Percentiles rank a stretch among this genome's conserved stretches.
Evolutionary conservation across 352 stramenopile species (phyloP).

Genomic region (Phytophthora crassamura): DNA sequence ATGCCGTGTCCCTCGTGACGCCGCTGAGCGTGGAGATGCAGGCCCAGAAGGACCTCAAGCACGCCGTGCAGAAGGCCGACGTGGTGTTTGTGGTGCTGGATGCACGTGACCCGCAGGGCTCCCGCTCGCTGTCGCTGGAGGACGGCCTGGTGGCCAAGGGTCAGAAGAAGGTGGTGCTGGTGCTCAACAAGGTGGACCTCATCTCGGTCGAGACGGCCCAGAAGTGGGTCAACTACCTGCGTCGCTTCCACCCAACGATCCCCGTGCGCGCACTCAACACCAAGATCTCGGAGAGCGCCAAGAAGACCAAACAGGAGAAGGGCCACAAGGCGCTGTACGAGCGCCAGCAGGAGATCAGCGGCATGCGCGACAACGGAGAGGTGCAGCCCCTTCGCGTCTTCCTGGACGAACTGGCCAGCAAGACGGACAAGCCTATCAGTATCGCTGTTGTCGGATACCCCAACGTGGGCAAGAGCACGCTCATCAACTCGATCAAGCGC

Average conservation of each 20-base stretch:
- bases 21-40: slow-evolving; percentile 79
- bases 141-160: slow-evolving; percentile 94
- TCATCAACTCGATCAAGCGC: slow-evolving; percentile 96
- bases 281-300: slow-evolving; percentile 92
- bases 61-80: slow-evolving; percentile 66
- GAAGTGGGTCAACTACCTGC: slow-evolving; percentile 95
- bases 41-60: slow-evolving; percentile 82
- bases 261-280: slow-evolving; percentile 84
- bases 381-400: slow-evolving; percentile 94
- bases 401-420: slow-evolving; percentile 96
- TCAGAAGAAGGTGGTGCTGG: slow-evolving; percentile 97
- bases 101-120: slow-evolving; percentile 97
- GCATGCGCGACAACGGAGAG: slow-evolving; percentile 77
- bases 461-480: slow-evolving; percentile 95
- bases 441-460: slow-evolving; percentile 99
- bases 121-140: slow-evolving; percentile 94
- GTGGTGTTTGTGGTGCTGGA: slow-evolving; percentile 94
- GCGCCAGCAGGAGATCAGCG: slow-evolving; percentile 68
- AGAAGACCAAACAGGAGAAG: slow-evolving; percentile 80
- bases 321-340: slow-evolving; percentile 73
- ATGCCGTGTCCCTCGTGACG: slow-evolving; percentile 43
- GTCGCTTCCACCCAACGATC: slow-evolving; percentile 95
- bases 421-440: slow-evolving; percentile 68
- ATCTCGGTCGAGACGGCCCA: slow-evolving; percentile 90
- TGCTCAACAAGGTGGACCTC: slow-evolving; percentile 99